Evolutionary conservation across 2,329 filamentous ascomycete species (phyloP).

Genomic region (Tolypocladium inflatum): DNA sequence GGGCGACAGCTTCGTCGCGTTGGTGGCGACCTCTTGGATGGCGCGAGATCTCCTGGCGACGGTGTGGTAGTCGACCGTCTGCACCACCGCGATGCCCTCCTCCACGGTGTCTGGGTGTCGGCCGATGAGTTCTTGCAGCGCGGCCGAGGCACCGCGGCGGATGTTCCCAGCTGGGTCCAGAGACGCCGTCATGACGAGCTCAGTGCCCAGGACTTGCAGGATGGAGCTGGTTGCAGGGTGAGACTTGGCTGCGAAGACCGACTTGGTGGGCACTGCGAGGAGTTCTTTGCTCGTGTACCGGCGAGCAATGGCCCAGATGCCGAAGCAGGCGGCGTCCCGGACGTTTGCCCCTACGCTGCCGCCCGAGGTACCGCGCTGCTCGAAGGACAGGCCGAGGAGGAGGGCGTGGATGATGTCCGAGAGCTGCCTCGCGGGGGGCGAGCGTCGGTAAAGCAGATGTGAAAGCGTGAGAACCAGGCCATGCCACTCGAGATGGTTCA

Average conservation of each 20-base stretch:
- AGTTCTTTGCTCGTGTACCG: conserved; percentile 78
- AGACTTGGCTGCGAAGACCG: conserved; percentile 30
- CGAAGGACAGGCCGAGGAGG: conserved; percentile 73
- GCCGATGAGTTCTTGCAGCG: conserved; percentile 86
- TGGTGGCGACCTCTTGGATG: conserved; percentile 64
- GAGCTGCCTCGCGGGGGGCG: conserved; percentile 62
- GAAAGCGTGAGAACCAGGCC: conserved; percentile 81
- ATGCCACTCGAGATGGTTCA: conserved; percentile 83
- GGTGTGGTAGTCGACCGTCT: conserved; percentile 85
- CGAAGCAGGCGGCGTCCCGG: conserved; percentile 90
- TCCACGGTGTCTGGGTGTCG: conserved; percentile 79
- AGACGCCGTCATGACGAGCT: conserved; percentile 72
- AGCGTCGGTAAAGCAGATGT: conserved; percentile 76
- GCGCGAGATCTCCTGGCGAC: conserved; percentile 82
- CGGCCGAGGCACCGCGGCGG: conserved; percentile 81
- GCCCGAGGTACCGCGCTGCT: conserved; percentile 80
- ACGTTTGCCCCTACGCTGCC: conserved; percentile 81
- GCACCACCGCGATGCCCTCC: conserved; percentile 77
- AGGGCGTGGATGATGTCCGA: conserved; percentile 68
- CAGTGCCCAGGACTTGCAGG: conserved; percentile 68
- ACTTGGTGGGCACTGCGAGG: conserved; percentile 45
- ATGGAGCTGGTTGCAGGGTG: conserved; percentile 36
- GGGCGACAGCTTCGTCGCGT: conserved; percentile 54
- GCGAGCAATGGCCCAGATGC: conserved; percentile 84
- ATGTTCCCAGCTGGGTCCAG: conserved; percentile 92